phyloP scores from a whole-genome alignment of 2,329 filamentous ascomycete species.

The Colletotrichum kahawae region DNA sequence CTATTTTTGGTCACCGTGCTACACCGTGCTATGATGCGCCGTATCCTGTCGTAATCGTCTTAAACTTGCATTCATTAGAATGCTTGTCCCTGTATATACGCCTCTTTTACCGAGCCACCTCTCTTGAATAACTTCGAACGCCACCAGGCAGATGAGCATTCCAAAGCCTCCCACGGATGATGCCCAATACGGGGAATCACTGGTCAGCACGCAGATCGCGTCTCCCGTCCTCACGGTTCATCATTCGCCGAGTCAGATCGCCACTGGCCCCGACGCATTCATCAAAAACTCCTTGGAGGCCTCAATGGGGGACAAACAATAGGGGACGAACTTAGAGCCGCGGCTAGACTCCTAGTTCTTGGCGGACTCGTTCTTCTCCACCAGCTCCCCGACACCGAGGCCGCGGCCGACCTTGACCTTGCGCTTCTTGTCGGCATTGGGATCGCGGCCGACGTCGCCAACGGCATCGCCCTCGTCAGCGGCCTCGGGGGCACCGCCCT shows the following conservation, averaged over 20 bases:
- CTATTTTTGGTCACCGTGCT: neutral
- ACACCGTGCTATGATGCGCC: constrained; percentile 1
- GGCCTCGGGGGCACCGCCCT: constrained; percentile 34
- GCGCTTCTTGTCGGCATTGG: constrained; percentile 65
- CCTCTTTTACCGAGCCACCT: neutral
- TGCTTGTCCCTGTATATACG: neutral
- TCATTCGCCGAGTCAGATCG: neutral
- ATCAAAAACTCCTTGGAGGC: neutral
- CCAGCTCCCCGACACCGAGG: constrained; percentile 78
- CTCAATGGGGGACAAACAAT: neutral
- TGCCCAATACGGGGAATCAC: neutral
- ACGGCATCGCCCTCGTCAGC: constrained; percentile 73
- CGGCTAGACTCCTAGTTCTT: constrained; percentile 40
- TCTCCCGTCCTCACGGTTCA: neutral
- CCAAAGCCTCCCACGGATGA: neutral
- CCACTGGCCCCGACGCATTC: neutral
- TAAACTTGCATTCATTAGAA: neutral
- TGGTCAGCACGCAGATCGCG: neutral
- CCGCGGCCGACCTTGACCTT: constrained; percentile 85
- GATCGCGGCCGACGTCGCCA: constrained; percentile 65
- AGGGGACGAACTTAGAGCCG: neutral
- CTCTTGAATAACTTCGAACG: neutral
- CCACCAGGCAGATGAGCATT: neutral
- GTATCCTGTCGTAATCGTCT: constrained; percentile 4
- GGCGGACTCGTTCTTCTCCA: constrained; percentile 71